Base-by-base conservation (phyloP, 208 protist genomes). In the Herpetomonas samuelpessoai region DNA sequence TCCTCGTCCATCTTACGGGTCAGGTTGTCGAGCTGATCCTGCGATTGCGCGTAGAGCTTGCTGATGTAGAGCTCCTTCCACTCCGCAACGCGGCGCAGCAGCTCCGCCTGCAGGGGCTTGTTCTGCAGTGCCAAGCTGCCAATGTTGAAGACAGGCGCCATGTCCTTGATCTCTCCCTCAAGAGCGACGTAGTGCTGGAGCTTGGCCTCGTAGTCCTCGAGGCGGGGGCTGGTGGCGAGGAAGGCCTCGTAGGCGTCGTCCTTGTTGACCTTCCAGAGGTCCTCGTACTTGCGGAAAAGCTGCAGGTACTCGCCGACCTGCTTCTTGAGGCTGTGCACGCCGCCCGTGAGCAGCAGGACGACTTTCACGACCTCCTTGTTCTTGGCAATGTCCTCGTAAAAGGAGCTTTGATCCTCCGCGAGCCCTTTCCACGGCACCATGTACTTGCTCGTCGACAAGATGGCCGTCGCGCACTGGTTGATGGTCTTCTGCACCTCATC, bases 41-140 rank as follows among this genome's bases (percentile, higher is more conserved):
- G 81, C 48, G 95, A 94, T 52, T 95, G 71, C 19, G 83, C 80
- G 83, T 98, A 97, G 49, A 99, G 86, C 54, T 97, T 97, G 64
- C 86, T 86, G 0, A 92, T 77, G 70, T 96, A 99, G 51, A 97
- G 74, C 62, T 92, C 76, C 78, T 98, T 98, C 98, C 98, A 99
- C 46, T 85, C 79, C 10, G 54, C 48, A n/a, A 95, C 92, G 52
- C 92, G 86, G 22, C 81, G 75, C 38, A 93, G 71, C 38, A 99
- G 81, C 39, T 96, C 81, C 16, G 76, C 60, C 78, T 98, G 98
- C 55, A 99, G 89, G 25, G 81, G 79, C 75, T 97, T 86, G 57
- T 97, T 98, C 57, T 96, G 79, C 46, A 99, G 74, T 9, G 87
- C 80, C 18, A 98, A 76, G 56, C 92, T 91, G 50, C 94, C 96